Conservation (phyloP, 1,139 yeast species). For the Wickerhamomyces sp. region DNA sequence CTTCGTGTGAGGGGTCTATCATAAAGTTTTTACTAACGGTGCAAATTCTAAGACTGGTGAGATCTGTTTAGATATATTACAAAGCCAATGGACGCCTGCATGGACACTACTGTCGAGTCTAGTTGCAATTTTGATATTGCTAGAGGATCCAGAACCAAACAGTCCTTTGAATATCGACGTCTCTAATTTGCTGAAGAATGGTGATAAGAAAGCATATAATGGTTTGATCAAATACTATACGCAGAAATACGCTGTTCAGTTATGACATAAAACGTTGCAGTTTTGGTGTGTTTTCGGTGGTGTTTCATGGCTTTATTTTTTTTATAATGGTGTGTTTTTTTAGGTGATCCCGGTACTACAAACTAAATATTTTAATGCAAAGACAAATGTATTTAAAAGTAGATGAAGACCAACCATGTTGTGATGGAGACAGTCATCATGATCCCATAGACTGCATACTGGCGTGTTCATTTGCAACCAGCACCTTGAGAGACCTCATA, state of each 20-base stretch:
- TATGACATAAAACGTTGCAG: not conserved
- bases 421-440: too few species aligned
- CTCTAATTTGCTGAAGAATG: conserved; percentile 65
- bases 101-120: conserved; percentile 75
- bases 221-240: conserved; percentile 62
- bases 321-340: too few species aligned
- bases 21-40: not conserved
- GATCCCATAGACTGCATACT: too few species aligned
- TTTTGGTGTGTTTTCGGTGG: not conserved
- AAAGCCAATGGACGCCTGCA: conserved; percentile 79
- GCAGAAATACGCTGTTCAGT: conserved; percentile 31
- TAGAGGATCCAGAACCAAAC: conserved; percentile 78
- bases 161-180: conserved; percentile 83
- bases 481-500: too few species aligned
- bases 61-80: conserved; percentile 77
- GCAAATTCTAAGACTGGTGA: conserved; percentile 59
- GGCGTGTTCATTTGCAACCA: too few species aligned
- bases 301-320: too few species aligned
- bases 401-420: too few species aligned
- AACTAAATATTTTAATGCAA: too few species aligned
- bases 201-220: conserved; percentile 51
- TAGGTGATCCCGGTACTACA: too few species aligned
- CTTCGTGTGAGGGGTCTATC: not conserved
- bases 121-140: conserved; percentile 62
- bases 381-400: not conserved